Evolutionary conservation across 2,329 filamentous ascomycete species (phyloP).

Genomic region (Calonectria montana): DNA sequence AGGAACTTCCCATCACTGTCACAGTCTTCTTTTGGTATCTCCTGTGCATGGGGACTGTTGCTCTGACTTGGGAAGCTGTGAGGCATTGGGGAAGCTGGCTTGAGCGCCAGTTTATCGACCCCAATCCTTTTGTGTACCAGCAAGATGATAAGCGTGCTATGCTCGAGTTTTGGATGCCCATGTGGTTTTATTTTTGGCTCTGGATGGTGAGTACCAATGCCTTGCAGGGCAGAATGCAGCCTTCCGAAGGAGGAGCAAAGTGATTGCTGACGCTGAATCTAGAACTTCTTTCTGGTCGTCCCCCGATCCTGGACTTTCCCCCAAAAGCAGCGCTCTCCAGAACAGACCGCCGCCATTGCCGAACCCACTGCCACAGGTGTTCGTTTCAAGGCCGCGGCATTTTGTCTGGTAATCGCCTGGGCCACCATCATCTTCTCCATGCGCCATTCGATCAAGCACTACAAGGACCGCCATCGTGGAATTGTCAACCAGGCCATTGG

Average conservation of each 20-base stretch:
- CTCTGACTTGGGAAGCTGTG: constrained; percentile 79
- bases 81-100: constrained; percentile 85
- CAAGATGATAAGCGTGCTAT: constrained; percentile 70
- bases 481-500: constrained; percentile 61
- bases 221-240: neutral
- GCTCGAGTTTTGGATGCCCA: constrained; percentile 75
- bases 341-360: constrained; percentile 67
- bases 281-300: constrained; percentile 80
- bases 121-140: constrained; percentile 71
- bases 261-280: constrained; percentile 3
- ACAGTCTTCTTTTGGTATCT: constrained; percentile 81
- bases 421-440: constrained; percentile 72
- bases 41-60: constrained; percentile 73
- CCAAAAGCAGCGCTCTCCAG: constrained; percentile 71
- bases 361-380: constrained; percentile 71
- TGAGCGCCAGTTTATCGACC: constrained; percentile 78
- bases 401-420: constrained; percentile 72
- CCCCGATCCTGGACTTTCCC: constrained; percentile 76
- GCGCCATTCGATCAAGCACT: constrained; percentile 76
- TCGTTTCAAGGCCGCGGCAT: constrained; percentile 75
- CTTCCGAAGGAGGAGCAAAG: neutral
- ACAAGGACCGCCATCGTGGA: constrained; percentile 68
- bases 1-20: constrained; percentile 75
- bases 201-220: constrained; percentile 65
- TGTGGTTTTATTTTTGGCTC: constrained; percentile 78